phyloP scores from a whole-genome alignment of 75 land plant genomes.

The Adiantum capillusveneris region DNA sequence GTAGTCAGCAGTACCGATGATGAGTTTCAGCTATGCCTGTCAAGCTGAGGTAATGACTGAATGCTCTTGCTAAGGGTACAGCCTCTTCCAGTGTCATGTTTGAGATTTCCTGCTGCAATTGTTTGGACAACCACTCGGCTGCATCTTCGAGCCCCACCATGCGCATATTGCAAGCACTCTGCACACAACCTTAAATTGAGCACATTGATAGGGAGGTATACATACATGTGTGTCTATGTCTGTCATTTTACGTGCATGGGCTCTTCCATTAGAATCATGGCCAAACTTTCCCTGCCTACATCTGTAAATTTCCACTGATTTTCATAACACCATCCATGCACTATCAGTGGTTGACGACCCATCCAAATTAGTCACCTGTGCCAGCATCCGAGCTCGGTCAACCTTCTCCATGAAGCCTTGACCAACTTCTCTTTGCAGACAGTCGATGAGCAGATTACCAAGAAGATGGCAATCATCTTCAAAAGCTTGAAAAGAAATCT shows the following conservation, averaged over 20 bases:
- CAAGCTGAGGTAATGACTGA: conserved; percentile 85
- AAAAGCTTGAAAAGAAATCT: conserved; percentile 90
- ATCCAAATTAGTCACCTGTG: conserved; percentile 51
- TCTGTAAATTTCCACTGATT: too few relatives aligned
- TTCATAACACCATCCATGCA: too few relatives aligned
- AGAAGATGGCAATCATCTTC: conserved; percentile 88
- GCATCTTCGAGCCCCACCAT: conserved; percentile 66
- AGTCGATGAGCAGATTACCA: conserved; percentile 71
- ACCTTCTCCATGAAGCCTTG: conserved; percentile 58
- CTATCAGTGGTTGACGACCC: too few relatives aligned
- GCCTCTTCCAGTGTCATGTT: conserved; percentile 78
- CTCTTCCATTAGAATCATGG: neutral
- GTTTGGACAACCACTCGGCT: conserved; percentile 71
- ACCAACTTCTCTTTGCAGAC: conserved; percentile 76
- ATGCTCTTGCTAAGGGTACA: conserved; percentile 70
- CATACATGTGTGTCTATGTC: neutral
- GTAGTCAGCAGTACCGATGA: conserved; percentile 51
- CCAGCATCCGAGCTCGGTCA: conserved; percentile 59
- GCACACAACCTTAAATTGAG: neutral
- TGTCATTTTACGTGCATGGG: neutral
- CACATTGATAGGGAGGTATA: neutral
- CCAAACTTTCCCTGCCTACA: too few relatives aligned
- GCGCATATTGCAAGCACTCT: conserved; percentile 81
- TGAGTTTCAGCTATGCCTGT: conserved; percentile 96
- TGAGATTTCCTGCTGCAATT: conserved; percentile 67